Percentiles rank a stretch among this genome's conserved stretches.
phyloP scores from a whole-genome alignment of 2,329 filamentous ascomycete species.

The Sporothrix luriei region DNA sequence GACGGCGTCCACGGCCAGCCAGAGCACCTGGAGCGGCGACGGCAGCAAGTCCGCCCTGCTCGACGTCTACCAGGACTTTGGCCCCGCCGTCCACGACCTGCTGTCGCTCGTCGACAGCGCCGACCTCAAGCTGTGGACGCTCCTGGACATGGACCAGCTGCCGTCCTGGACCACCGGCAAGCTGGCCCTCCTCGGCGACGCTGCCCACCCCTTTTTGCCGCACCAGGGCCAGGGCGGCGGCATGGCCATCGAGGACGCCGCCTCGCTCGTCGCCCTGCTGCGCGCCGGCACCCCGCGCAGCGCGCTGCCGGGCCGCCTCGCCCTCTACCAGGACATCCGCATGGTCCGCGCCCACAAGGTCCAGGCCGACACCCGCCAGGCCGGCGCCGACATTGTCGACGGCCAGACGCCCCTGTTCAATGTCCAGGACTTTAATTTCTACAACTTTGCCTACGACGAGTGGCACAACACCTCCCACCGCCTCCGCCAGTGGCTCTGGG shows the following conservation, averaged over 20 bases:
- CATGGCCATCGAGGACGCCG: constrained; percentile 6
- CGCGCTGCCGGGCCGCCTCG: background rate
- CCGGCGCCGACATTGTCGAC: background rate
- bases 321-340: background rate
- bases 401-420: background rate
- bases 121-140: constrained; percentile 9
- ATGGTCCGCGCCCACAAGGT: background rate
- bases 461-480: constrained; percentile 9
- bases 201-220: background rate
- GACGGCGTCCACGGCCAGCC: background rate
- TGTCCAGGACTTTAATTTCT: background rate
- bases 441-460: constrained; percentile 15
- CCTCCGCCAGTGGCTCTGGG: constrained; percentile 13
- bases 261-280: background rate
- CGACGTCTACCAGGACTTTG: constrained; percentile 3
- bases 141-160: background rate
- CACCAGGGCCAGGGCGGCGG: constrained; percentile 3
- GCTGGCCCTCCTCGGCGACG: background rate
- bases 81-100: background rate
- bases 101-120: background rate
- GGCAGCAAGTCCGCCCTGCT: constrained; percentile 2
- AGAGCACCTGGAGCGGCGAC: background rate
- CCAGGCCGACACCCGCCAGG: background rate
- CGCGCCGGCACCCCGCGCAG: background rate
- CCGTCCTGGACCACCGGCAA: background rate